These are phyloP conservation scores for Epichloe sylvatica DNA, from an alignment of 2,329 filamentous ascomycete species.

Conservation along the genomic window DNA sequence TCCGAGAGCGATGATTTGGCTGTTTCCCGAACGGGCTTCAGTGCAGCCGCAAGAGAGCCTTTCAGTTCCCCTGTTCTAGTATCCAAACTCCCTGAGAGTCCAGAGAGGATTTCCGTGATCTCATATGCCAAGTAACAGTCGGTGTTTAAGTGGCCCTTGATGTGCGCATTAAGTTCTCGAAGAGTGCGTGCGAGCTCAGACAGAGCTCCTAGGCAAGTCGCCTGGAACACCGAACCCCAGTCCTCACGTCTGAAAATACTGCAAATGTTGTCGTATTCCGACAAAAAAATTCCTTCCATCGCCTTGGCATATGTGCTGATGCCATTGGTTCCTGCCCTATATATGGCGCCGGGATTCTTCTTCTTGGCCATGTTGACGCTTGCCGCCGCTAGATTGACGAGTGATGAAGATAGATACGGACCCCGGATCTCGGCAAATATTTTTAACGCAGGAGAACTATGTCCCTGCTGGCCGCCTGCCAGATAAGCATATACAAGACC, in stretches of 20 bases:
- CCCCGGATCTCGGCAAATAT: constrained; percentile 79
- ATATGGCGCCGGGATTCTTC: constrained; percentile 69
- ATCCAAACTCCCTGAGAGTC: constrained; percentile 66
- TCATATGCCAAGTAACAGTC: constrained; percentile 95
- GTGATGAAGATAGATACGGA: constrained; percentile 66
- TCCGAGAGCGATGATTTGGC: constrained; percentile 75
- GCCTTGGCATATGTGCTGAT: constrained; percentile 80
- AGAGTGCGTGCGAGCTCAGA: constrained; percentile 74
- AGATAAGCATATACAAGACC: constrained; percentile 69
- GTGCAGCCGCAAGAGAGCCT: constrained; percentile 62
- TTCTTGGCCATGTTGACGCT: constrained; percentile 73
- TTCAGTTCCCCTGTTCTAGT: constrained; percentile 82
- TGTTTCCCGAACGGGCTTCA: constrained; percentile 84
- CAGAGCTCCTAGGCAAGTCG: constrained; percentile 65
- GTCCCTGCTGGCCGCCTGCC: constrained; percentile 41
- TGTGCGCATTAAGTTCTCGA: constrained; percentile 77
- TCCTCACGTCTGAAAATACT: constrained; percentile 76
- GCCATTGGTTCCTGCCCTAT: constrained; percentile 77
- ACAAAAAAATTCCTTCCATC: constrained; percentile 72
- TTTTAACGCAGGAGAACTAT: constrained; percentile 59
- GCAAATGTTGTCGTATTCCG: constrained; percentile 85
- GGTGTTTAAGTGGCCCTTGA: constrained; percentile 71
- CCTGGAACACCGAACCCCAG: constrained; percentile 64
- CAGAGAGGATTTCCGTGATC: constrained; percentile 78
- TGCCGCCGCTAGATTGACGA: constrained; percentile 77